Conservation (phyloP, 257 asterid genomes). For the Jacaranda mimosifolia region DNA sequence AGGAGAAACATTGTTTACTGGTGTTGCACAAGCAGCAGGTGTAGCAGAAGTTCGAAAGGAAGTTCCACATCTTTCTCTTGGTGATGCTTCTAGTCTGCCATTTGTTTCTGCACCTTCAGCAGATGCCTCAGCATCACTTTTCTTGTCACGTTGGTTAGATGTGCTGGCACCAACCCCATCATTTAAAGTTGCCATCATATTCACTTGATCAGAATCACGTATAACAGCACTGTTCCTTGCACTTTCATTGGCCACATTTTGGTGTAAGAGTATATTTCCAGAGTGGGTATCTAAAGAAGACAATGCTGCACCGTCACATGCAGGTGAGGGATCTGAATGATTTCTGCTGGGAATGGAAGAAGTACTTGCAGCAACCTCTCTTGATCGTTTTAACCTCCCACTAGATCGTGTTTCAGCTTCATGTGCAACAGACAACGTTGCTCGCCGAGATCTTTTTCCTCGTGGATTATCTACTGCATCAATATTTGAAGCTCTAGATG, state of each 20-base stretch:
- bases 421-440: slow-evolving; percentile 36
- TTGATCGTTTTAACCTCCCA: slow-evolving; percentile 51
- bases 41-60: slow-evolving; percentile 47
- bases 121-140: slow-evolving; percentile 37
- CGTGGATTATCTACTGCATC: slow-evolving; percentile 38
- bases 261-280: neutral
- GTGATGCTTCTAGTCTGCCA: slow-evolving; percentile 52
- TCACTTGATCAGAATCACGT: slow-evolving; percentile 34
- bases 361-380: slow-evolving; percentile 27
- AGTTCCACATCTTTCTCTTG: slow-evolving; percentile 42
- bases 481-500: slow-evolving; percentile 26
- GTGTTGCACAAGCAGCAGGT: slow-evolving; percentile 58
- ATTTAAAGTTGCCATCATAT: slow-evolving; percentile 25
- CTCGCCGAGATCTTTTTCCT: slow-evolving; percentile 46
- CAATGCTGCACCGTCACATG: slow-evolving; percentile 1
- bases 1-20: slow-evolving; percentile 68
- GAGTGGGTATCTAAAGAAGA: slow-evolving; percentile 18
- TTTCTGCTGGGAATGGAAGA: neutral
- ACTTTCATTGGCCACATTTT: slow-evolving; percentile 28
- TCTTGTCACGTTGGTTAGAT: slow-evolving; percentile 40
- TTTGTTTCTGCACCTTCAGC: slow-evolving; percentile 43
- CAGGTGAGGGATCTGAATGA: slow-evolving; percentile 5
- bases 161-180: slow-evolving; percentile 32
- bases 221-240: slow-evolving; percentile 32
- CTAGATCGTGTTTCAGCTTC: slow-evolving; percentile 37